Percentiles rank a stretch among this genome's conserved stretches.
Evolutionary conservation across 2,329 filamentous ascomycete species (phyloP).

Genomic region (Nemania abortiva): DNA sequence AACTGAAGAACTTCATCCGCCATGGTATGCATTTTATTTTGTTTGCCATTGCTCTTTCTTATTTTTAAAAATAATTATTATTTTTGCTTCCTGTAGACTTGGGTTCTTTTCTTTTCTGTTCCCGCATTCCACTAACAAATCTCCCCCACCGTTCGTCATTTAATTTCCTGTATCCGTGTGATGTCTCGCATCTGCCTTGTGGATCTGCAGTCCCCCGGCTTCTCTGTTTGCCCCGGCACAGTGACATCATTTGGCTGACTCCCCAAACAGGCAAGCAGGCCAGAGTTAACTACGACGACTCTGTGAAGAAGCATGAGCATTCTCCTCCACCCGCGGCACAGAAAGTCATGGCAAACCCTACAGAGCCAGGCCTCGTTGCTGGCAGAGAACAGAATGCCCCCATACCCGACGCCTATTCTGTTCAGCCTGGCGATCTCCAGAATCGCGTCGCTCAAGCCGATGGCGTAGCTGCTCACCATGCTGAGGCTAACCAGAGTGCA

Average conservation of each 20-base stretch:
- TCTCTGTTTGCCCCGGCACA: conserved; percentile 39
- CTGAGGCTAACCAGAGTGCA: conserved; percentile 70
- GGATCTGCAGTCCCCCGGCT: conserved; percentile 34
- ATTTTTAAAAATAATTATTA: conserved; percentile 3
- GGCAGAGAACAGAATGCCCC: conserved; percentile 61
- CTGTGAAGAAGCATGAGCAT: conserved; percentile 65
- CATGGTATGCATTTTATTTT: conserved; percentile 68
- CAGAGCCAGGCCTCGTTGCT: conserved; percentile 56
- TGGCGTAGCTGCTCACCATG: conserved; percentile 72
- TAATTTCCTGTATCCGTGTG: not conserved
- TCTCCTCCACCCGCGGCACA: conserved; percentile 60
- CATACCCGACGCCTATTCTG: conserved; percentile 70
- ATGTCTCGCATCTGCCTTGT: conserved; percentile 20
- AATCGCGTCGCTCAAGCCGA: conserved; percentile 77
- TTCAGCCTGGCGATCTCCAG: conserved; percentile 68
- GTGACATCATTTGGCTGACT: conserved; percentile 51
- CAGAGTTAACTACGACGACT: conserved; percentile 69
- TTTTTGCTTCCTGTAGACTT: not conserved
- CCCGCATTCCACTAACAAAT: not conserved
- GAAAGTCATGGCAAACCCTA: conserved; percentile 64
- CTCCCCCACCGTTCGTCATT: not conserved
- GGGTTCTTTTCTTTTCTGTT: conserved; percentile 26
- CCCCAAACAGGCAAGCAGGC: conserved; percentile 82
- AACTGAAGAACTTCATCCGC: conserved; percentile 97
- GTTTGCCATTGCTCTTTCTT: conserved; percentile 49